Evolutionary conservation across 148 eudicot species (phyloP).

Genomic region (Vaccinium corymbosum): DNA sequence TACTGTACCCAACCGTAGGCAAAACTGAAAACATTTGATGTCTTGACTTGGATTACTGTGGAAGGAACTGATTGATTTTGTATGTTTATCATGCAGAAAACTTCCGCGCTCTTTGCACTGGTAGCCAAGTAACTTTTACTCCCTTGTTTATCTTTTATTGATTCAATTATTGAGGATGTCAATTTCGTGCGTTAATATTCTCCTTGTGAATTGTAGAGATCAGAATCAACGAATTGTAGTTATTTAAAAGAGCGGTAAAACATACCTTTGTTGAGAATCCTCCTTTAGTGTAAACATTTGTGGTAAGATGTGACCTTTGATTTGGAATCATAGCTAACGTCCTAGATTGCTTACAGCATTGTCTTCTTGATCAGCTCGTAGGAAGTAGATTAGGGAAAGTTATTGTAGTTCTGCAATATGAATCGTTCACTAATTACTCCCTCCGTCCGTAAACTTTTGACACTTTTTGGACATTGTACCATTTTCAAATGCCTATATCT

Average conservation of each 20-base stretch:
- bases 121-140: slow-evolving; percentile 74
- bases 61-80: slow-evolving; percentile 5
- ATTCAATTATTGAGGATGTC: background rate
- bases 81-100: slow-evolving; percentile 65
- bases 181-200: background rate
- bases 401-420: background rate
- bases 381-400: background rate
- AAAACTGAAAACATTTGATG: background rate
- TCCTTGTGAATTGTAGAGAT: background rate
- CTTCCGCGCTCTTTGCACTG: slow-evolving; percentile 98
- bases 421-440: background rate
- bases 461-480: too few relatives aligned
- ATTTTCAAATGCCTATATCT: too few relatives aligned
- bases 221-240: background rate
- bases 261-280: background rate
- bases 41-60: background rate
- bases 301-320: background rate
- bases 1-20: slow-evolving; percentile 21
- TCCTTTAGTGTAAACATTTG: too few relatives aligned
- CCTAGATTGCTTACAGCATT: slow-evolving; percentile 4
- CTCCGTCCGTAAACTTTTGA: too few relatives aligned
- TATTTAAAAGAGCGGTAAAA: background rate
- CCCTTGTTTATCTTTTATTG: slow-evolving; percentile 9
- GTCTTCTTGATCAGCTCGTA: background rate
- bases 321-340: background rate